Conservation (phyloP, 768 basidiomycete genomes). For the Hydnum rufescens region DNA sequence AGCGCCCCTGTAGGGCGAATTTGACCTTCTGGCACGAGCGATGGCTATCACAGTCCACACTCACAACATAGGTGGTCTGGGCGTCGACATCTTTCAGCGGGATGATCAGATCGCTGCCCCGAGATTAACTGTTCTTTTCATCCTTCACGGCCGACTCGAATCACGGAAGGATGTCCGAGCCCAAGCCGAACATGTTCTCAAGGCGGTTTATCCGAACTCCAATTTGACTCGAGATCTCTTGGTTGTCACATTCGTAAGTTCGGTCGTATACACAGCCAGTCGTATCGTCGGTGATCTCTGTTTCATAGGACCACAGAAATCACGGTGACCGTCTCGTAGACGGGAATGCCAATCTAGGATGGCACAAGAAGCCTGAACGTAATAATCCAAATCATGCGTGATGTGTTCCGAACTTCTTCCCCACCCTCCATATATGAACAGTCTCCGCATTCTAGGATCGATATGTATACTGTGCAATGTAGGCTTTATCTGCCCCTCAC, state of each 20-base stretch:
- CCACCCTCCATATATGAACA: conserved; percentile 7
- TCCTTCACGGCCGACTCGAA: conserved; percentile 29
- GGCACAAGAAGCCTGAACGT: conserved; percentile 17
- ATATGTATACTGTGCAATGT: conserved; percentile 32
- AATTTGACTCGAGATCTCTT: conserved; percentile 17
- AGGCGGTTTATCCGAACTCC: no score
- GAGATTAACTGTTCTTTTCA: conserved; percentile 22
- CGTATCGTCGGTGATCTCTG: background rate
- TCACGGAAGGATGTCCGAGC: conserved; percentile 17
- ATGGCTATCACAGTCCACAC: background rate
- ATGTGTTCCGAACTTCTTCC: conserved; percentile 11
- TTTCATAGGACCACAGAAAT: no score
- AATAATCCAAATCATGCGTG: conserved; percentile 28
- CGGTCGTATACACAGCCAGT: background rate
- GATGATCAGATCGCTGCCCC: background rate
- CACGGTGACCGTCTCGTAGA: conserved; percentile 27
- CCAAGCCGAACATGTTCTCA: conserved; percentile 20
- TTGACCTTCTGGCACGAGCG: no score
- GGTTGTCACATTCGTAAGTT: conserved; percentile 28
- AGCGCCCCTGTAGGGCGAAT: no score
- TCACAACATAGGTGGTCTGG: background rate
- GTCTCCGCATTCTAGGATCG: conserved; percentile 14
- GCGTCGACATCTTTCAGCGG: background rate
- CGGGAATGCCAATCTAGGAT: conserved; percentile 21
- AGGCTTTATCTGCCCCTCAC: conserved; percentile 7